Evolutionary conservation across 225 moss, liverwort and hornwort genomes (phyloP).

Genomic region (Sphagnum contortum): DNA sequence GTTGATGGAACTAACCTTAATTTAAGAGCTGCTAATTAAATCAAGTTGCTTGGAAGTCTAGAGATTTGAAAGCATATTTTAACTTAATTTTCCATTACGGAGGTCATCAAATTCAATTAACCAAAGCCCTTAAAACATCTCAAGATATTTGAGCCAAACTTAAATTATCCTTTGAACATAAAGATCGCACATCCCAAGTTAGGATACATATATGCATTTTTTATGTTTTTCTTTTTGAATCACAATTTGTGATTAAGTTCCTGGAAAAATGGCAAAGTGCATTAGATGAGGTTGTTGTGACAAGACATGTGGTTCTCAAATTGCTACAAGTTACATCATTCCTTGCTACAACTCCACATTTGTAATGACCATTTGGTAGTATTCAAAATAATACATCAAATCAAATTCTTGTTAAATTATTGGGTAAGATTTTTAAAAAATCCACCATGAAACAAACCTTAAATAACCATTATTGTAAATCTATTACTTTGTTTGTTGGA

Average conservation of each 20-base stretch:
- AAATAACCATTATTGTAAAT: background rate
- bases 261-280: background rate
- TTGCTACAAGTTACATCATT: background rate
- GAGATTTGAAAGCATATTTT: background rate
- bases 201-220: no score
- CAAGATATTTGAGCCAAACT: conserved; percentile 3
- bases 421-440: conserved; percentile 2
- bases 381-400: background rate
- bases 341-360: background rate
- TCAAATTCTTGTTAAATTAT: background rate
- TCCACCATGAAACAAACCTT: conserved; percentile 1
- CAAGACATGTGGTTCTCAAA: background rate
- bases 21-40: background rate
- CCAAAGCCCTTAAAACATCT: background rate
- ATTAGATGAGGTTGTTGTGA: conserved; percentile 1
- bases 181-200: no score
- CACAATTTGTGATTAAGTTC: conserved; percentile 1
- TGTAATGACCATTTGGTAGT: background rate
- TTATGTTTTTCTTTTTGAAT: background rate
- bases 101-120: background rate
- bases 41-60: background rate
- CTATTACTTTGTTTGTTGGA: background rate
- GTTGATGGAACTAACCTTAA: conserved; percentile 3
- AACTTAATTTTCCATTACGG: background rate
- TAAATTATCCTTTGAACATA: no score